phyloP scores from a whole-genome alignment of 2,329 filamentous ascomycete genomes.

The Ceratocystis ficicola region DNA sequence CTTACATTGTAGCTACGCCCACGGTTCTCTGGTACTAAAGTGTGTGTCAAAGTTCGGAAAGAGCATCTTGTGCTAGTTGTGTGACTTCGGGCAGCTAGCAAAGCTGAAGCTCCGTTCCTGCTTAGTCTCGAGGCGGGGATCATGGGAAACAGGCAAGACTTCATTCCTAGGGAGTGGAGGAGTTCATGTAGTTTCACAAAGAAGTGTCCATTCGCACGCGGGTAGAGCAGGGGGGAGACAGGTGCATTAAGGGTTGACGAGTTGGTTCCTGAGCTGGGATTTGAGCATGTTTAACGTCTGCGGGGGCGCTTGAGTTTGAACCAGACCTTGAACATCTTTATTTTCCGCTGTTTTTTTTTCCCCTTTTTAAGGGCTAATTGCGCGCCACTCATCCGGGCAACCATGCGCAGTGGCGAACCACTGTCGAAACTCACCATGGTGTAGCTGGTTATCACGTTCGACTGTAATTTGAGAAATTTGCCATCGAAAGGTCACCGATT shows the following conservation, averaged over 20 bases:
- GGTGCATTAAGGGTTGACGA: no score
- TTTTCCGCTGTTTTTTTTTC: no score
- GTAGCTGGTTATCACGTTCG: conserved; percentile 22
- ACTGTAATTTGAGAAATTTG: conserved; percentile 22
- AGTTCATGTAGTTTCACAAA: no score
- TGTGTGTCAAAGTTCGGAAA: background rate
- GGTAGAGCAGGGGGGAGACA: no score
- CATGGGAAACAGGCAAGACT: background rate
- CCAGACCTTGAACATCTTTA: no score
- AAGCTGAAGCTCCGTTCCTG: background rate
- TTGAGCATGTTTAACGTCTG: no score
- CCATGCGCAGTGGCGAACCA: conserved; percentile 21
- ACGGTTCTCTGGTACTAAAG: background rate
- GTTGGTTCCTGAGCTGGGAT: no score
- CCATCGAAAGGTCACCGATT: conserved; percentile 23
- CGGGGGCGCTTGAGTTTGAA: no score
- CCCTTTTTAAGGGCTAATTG: conserved; percentile 5
- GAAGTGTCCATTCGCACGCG: no score
- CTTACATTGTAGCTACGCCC: conserved; percentile 12
- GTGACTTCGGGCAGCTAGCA: background rate
- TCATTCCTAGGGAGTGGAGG: no score
- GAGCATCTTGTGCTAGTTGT: background rate
- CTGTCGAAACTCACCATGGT: conserved; percentile 22
- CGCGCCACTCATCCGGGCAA: background rate
- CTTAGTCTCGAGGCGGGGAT: background rate